phyloP scores from a whole-genome alignment of 805 yeast genomes.

The Candida chauliodis region DNA sequence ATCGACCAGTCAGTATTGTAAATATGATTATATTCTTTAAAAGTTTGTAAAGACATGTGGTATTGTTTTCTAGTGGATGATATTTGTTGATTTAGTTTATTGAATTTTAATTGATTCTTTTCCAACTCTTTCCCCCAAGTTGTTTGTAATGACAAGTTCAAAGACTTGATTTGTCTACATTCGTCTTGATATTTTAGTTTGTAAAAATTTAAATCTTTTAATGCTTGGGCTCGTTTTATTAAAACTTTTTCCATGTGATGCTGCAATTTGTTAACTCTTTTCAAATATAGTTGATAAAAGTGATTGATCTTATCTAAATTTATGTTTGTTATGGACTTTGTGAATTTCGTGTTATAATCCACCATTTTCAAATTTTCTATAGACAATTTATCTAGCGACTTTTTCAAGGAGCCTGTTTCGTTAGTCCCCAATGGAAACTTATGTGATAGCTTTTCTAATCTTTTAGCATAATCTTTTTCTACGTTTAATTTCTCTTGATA shows the following conservation, averaged over 20 bases:
- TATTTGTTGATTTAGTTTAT: slow-evolving; percentile 43
- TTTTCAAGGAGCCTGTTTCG: slow-evolving; percentile 58
- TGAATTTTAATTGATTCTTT: slow-evolving; percentile 52
- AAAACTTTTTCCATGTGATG: slow-evolving; percentile 52
- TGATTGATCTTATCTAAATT: slow-evolving; percentile 48
- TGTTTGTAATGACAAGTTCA: slow-evolving; percentile 58
- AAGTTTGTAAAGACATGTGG: slow-evolving; percentile 48
- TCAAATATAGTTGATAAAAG: slow-evolving; percentile 49
- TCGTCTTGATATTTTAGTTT: slow-evolving; percentile 54
- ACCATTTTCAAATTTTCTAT: slow-evolving; percentile 59
- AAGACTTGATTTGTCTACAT: slow-evolving; percentile 56
- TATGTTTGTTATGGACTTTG: slow-evolving; percentile 46
- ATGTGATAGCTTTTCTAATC: slow-evolving; percentile 48
- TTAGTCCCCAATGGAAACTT: slow-evolving; percentile 47
- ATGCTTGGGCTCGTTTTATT: slow-evolving; percentile 39
- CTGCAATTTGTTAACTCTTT: slow-evolving; percentile 55
- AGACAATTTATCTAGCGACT: slow-evolving; percentile 56
- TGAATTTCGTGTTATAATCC: slow-evolving; percentile 51
- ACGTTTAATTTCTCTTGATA: slow-evolving; percentile 47
- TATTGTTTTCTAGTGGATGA: slow-evolving; percentile 50
- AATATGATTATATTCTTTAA: slow-evolving; percentile 53
- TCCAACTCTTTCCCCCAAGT: slow-evolving; percentile 74
- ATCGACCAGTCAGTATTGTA: slow-evolving; percentile 74
- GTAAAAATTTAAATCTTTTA: slow-evolving; percentile 31
- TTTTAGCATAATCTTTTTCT: slow-evolving; percentile 70